Base-by-base conservation (phyloP, 208 protist genomes). In the Wallacemonas sp. region DNA sequence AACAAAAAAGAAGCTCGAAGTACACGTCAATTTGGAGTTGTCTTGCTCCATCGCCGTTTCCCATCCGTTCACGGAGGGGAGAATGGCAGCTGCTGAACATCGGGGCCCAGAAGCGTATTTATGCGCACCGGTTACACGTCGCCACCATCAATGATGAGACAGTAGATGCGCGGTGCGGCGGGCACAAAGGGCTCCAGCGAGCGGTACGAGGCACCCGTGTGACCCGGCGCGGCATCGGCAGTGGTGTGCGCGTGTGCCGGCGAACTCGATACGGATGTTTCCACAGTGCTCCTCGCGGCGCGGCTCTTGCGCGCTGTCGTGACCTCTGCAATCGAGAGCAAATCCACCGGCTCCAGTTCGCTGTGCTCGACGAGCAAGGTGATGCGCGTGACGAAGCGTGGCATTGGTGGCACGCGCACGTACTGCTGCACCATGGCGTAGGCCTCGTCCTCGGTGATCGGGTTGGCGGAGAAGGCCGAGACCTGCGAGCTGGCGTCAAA, bases 301-400 rank as follows among this genome's bases (percentile, higher is more conserved):
- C 11, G 38, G 64, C 48, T 25, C 20, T 66, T 67, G 22, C 64
- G 63, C 23, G 54, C 52, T 11, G 70, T 82, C 45, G 55, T 81
- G 39, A 81, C 71, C 67, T 92, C 82, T 23, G 79, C 84, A 25
- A 91, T 76, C n/a, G 84, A 82, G 29, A 92, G 64, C 29, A 91
- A 64, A 55, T 92, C 86, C 8, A 76, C 41, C 16, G 84, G 77
- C 14, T 89, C 72, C 62, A 92, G 52, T 22, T 82, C 81, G 50
- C 89, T 79, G 71, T 95, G 82, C 69, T 95, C 89, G 20, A 95
- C 72, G 52, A 93, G 76, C 2, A 95, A 49, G 8, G 87, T 92
- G 36, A 93, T 71, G 36, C 85, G 86, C 18, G 89, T 95, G 12
- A 69, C 75, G 65, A 87, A 89, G 23, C 86, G 89, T 38, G 89